Percentiles rank a stretch among this genome's conserved stretches.
Conservation (phyloP, 331 rosid genomes). For the Quercus lobata region DNA sequence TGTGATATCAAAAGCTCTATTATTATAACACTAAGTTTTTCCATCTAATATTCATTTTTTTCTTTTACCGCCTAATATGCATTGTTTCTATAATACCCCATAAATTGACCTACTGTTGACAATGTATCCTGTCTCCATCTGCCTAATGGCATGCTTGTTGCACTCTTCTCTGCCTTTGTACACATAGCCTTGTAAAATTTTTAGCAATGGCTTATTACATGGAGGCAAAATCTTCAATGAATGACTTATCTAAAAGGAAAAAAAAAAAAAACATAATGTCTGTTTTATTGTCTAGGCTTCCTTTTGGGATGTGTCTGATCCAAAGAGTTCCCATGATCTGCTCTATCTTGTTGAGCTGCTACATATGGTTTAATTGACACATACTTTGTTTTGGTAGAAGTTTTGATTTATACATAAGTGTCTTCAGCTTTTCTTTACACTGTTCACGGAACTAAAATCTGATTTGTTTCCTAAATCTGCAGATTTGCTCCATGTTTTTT, state of each 20-base stretch:
- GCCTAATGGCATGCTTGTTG: background rate
- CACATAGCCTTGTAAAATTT: background rate
- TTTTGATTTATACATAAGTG: background rate
- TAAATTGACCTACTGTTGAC: too few species aligned
- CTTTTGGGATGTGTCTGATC: too few species aligned
- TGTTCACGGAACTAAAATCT: slow-evolving; percentile 8
- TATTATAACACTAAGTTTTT: too few species aligned
- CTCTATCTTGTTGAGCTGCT: background rate
- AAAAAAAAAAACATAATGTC: too few species aligned
- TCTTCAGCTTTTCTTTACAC: background rate
- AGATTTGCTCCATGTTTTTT: slow-evolving; percentile 90
- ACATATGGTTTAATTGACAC: background rate
- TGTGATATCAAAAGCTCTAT: too few species aligned
- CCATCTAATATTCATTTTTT: too few species aligned
- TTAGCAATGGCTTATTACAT: too few species aligned
- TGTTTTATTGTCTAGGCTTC: too few species aligned
- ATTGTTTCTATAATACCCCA: too few species aligned
- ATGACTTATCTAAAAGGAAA: too few species aligned
- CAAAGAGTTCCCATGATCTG: background rate
- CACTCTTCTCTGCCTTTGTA: background rate
- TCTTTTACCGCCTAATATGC: too few species aligned
- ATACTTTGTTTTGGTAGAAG: background rate
- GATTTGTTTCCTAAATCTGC: slow-evolving; percentile 25
- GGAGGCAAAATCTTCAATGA: too few species aligned
- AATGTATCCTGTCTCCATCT: background rate